Evolutionary conservation across 1,139 yeast species (phyloP), one percentile per base, ranked within the genome.

Genomic region (Meyerozyma elateridarum): DNA sequence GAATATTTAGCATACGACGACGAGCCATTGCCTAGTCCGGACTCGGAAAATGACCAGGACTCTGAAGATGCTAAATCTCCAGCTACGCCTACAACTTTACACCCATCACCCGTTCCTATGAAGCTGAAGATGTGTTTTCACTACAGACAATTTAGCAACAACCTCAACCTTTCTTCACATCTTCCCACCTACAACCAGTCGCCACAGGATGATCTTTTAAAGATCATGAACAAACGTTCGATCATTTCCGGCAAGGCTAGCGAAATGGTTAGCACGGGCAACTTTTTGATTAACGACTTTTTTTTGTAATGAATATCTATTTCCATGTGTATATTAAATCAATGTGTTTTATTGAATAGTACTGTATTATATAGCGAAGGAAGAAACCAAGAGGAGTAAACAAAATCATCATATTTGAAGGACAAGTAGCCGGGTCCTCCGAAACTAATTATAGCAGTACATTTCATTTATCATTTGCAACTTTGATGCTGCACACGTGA

Each of bases 191-290:
- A 38, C n/a, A n/a, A n/a, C n/a, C 18, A 24, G 18, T 17, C 17
- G 29, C 42, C 48, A 19, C 49, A 56, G 30, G 61, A 24, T n/a
- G 27, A 59, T 36, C 43, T 59, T 19, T 51, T 53, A 30, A 58
- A 54, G 43, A 51, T 61, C 31, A 55, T 73, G 44, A 73, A 71
- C 46, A 62, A 65, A 38, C 56, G 70, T 36, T 64, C 73, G 35
- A 54, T 73, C 33, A 52, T 68, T 41, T 56, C 71, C 22, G 79
- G 78, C 35, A 66, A 62, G 44, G 75, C 76, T 33, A 65, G 75
- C 39, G 78, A 73, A 52, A 73, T 73, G 73, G 70, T 73, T 35
- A 68, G 76, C 36, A 60, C 72, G 29, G 73, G 75, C 24, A 63
- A 61, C 37, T 64, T 72, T 41, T 51, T 69, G 41, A 59, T 69